Conservation (phyloP, 257 asterid species). For the Solanum appendiculatum region DNA sequence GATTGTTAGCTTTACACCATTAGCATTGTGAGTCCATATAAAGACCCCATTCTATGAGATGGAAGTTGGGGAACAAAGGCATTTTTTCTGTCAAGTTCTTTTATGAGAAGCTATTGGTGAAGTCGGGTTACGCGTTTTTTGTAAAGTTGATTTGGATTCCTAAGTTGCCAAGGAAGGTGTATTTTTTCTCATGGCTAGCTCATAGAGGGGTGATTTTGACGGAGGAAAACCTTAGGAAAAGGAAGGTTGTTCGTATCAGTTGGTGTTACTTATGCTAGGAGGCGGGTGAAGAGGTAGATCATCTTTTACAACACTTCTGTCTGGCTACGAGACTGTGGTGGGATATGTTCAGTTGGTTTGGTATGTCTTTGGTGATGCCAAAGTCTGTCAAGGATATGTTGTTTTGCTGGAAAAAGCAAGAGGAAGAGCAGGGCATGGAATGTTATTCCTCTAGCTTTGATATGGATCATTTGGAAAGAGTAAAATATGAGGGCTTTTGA, state of each 20-base stretch:
- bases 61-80: background rate
- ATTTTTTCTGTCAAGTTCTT: background rate
- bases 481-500: background rate
- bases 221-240: background rate
- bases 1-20: background rate
- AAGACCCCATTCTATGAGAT: background rate
- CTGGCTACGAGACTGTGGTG: background rate
- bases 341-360: background rate
- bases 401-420: background rate
- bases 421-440: background rate
- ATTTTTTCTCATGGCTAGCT: background rate
- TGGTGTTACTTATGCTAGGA: background rate
- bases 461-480: background rate
- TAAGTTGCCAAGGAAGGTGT: background rate
- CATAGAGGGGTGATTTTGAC: background rate
- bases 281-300: background rate
- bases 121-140: background rate
- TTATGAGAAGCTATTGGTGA: background rate
- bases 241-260: background rate
- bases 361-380: background rate
- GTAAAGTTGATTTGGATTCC: background rate
- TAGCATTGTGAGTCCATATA: background rate
- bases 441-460: background rate
- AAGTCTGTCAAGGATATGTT: background rate
- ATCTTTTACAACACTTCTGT: background rate